These are phyloP conservation scores for Rhododendron mucronatum DNA, from an alignment of 148 eudicot genomes.

Conservation along the genomic window DNA sequence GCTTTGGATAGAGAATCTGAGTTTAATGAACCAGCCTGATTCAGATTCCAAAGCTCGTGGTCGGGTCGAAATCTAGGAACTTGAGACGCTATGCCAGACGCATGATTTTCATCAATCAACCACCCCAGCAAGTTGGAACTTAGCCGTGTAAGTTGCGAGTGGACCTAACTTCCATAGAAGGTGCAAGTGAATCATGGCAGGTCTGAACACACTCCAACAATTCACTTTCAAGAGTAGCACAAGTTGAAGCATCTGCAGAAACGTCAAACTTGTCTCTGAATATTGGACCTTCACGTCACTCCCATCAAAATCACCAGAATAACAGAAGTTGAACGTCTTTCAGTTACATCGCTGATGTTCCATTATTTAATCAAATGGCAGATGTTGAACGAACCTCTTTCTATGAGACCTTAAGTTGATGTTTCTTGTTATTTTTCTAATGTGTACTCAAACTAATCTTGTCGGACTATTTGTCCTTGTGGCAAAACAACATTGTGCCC, in stretches of 20 bases:
- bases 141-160: too few relatives aligned
- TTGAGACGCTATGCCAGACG: too few relatives aligned
- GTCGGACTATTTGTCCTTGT: not conserved
- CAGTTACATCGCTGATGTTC: not conserved
- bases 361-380: not conserved
- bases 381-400: not conserved
- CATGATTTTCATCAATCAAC: too few relatives aligned
- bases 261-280: not conserved
- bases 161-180: too few relatives aligned
- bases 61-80: too few relatives aligned
- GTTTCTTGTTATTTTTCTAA: not conserved
- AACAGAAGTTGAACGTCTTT: not conserved
- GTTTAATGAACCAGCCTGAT: too few relatives aligned
- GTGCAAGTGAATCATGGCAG: too few relatives aligned
- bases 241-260: not conserved
- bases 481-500: not conserved
- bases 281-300: not conserved
- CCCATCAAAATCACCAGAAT: not conserved
- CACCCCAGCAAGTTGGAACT: too few relatives aligned
- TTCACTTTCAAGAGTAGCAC: too few relatives aligned
- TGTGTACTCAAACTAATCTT: not conserved
- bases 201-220: too few relatives aligned
- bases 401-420: not conserved
- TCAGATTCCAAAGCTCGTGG: too few relatives aligned
- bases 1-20: too few relatives aligned